These are phyloP conservation scores for Talaromyces funiculosus DNA, from an alignment of 2,329 filamentous ascomycete genomes.

Conservation along the genomic window DNA sequence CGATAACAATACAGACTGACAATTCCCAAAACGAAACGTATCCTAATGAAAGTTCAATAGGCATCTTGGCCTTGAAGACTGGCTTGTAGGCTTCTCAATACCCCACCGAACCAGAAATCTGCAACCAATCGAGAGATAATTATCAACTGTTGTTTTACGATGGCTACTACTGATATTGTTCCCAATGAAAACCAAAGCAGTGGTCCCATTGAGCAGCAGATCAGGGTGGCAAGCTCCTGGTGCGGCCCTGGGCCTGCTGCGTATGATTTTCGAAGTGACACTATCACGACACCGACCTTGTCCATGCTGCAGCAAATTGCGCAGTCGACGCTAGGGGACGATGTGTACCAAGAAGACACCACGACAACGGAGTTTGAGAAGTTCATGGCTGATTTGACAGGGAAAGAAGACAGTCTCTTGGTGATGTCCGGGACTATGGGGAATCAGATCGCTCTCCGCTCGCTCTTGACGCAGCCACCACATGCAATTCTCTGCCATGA, in stretches of 20 bases:
- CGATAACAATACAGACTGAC: neutral
- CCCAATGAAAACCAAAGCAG: neutral
- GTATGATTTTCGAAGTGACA: constrained; percentile 13
- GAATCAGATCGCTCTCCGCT: constrained; percentile 5
- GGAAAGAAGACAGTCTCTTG: constrained; percentile 1
- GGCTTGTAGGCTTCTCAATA: neutral
- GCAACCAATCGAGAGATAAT: neutral
- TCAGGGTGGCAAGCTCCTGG: neutral
- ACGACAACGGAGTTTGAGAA: constrained; percentile 10
- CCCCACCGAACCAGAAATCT: neutral
- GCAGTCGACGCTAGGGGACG: constrained; percentile 8
- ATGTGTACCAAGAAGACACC: constrained; percentile 12
- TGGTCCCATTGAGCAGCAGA: neutral
- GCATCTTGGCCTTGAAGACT: neutral
- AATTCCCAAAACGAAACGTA: neutral
- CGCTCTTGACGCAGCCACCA: constrained; percentile 1
- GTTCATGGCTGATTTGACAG: neutral
- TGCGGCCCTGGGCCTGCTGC: constrained; percentile 3
- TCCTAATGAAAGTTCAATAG: neutral
- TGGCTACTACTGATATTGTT: neutral
- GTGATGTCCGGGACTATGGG: constrained; percentile 5
- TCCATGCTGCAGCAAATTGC: constrained; percentile 11
- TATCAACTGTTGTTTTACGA: neutral
- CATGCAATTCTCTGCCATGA: constrained; percentile 3
- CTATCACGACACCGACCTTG: constrained; percentile 13